A percentile compares a stretch with the other conserved stretches of the same genome.
Evolutionary conservation across 371 early-diverging fungal genomes (phyloP).

Genomic region (Fennellomyces sp.): DNA sequence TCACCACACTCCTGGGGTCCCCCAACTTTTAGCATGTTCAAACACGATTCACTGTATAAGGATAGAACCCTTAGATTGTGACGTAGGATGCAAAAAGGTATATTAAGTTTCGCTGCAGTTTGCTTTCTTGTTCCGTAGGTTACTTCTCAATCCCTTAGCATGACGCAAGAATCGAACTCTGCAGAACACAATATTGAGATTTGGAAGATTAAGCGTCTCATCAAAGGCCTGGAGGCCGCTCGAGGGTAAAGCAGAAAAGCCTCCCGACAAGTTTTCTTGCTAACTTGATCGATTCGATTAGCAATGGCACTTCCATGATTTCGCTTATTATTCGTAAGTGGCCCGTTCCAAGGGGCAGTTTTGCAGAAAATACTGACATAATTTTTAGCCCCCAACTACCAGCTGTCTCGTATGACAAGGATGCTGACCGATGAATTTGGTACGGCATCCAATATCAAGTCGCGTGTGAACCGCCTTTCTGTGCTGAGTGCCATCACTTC

Average conservation of each 20-base stretch:
- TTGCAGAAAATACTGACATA: not conserved
- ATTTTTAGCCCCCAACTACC: conserved; percentile 85
- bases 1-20: too few species aligned
- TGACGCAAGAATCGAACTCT: not conserved
- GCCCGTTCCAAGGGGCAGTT: not conserved
- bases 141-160: too few species aligned
- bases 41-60: too few species aligned
- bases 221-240: conserved; percentile 95
- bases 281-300: conserved; percentile 27
- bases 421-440: conserved; percentile 99
- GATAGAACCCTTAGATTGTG: too few species aligned
- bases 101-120: too few species aligned
- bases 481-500: conserved; percentile 99
- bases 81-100: too few species aligned
- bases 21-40: too few species aligned
- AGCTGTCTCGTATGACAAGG: conserved; percentile 89
- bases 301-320: conserved; percentile 99
- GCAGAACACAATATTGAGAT: conserved; percentile 84
- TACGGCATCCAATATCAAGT: conserved; percentile 99
- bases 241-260: conserved; percentile 74
- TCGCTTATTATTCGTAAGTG: conserved; percentile 93
- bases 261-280: not conserved
- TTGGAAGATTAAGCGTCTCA: conserved; percentile 98
- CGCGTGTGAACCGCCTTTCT: conserved; percentile 98
- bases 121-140: too few species aligned